Evolutionary conservation across 2,329 filamentous ascomycete species (phyloP).

Genomic region (Rhinocladiella similis): DNA sequence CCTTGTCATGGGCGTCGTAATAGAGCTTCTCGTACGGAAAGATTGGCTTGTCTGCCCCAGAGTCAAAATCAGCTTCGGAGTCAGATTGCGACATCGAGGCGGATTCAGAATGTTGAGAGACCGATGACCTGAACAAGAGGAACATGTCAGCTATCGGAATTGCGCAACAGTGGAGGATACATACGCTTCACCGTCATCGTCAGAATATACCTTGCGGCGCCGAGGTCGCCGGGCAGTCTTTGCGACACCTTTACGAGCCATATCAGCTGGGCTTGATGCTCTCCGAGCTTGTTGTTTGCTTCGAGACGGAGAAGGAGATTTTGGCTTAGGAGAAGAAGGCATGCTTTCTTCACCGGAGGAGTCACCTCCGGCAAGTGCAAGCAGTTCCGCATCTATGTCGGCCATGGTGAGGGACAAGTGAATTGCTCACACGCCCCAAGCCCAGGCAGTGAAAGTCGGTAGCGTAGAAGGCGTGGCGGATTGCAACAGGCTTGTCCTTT

Average conservation of each 20-base stretch:
- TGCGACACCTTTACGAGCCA: constrained; percentile 49
- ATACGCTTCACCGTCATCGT: constrained; percentile 80
- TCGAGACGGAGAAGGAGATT: constrained; percentile 55
- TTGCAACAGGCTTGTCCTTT: no score
- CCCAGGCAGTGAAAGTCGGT: neutral
- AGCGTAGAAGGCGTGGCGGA: no score
- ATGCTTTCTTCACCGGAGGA: constrained; percentile 55
- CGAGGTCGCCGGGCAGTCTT: constrained; percentile 45
- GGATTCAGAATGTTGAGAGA: constrained; percentile 72
- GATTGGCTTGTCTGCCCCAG: constrained; percentile 52
- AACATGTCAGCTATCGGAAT: constrained; percentile 5
- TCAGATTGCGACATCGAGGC: constrained; percentile 89
- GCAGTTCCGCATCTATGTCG: constrained; percentile 88
- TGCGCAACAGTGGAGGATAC: constrained; percentile 5
- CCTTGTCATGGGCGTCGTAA: constrained; percentile 70
- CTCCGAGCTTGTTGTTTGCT: constrained; percentile 41
- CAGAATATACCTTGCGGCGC: constrained; percentile 58
- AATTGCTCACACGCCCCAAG: neutral
- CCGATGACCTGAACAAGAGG: constrained; percentile 60
- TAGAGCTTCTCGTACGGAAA: constrained; percentile 89
- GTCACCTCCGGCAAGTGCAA: constrained; percentile 83
- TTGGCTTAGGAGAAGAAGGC: constrained; percentile 57
- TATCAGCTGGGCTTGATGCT: constrained; percentile 44
- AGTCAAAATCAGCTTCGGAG: constrained; percentile 67
- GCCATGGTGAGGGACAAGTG: constrained; percentile 60